Base-by-base conservation (phyloP, 352 stramenopile species). In the Globisporangium splendens region DNA sequence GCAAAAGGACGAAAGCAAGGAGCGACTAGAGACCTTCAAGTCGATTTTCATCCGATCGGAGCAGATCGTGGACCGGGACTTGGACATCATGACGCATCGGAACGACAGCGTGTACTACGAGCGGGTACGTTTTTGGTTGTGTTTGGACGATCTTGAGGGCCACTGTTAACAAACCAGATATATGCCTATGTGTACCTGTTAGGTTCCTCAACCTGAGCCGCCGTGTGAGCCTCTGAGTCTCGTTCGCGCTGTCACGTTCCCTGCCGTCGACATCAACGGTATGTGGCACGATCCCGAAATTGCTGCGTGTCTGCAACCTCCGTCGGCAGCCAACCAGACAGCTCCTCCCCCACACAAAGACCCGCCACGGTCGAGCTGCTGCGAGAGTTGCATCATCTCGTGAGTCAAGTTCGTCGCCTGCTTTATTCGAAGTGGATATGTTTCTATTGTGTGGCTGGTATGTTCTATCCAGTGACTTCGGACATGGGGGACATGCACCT, bases 91-190 rank as follows among this genome's bases (percentile, higher is more conserved):
- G 46, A 80, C 80, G 0, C 72, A 81, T 41, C 76, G 80, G 48
- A 90, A 90, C 56, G 75, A 88, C 50, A 82, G 66, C 52, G 77
- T 88, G 10, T 90, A 88, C 55, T 88, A 87, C 55, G 74, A 88
- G 58, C 69, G 70, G 63, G 79, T 87, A 66, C 41, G 67, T 55
- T 6, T 51, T 21, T 14, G n/a, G n/a, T 10, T 53, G 20, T 43
- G 11, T 13, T 43, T 43, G 38, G 24, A 31, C 24, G 24, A 31
- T 31, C 24, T 5, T 31, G 24, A 31, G 24, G 24, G 24, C 24
- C 24, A 5, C 5, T 2, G 5, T 5, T 31, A 31, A 31, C 24
- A 31, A 31, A 31, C 24, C 24, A 31, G 2, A 31, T 31, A 31
- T 31, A 31, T 31, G 5, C 24, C 24, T 31, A 5, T 31, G 5